phyloP scores from a whole-genome alignment of 2,329 filamentous ascomycete genomes.

The Cercospora sp. region DNA sequence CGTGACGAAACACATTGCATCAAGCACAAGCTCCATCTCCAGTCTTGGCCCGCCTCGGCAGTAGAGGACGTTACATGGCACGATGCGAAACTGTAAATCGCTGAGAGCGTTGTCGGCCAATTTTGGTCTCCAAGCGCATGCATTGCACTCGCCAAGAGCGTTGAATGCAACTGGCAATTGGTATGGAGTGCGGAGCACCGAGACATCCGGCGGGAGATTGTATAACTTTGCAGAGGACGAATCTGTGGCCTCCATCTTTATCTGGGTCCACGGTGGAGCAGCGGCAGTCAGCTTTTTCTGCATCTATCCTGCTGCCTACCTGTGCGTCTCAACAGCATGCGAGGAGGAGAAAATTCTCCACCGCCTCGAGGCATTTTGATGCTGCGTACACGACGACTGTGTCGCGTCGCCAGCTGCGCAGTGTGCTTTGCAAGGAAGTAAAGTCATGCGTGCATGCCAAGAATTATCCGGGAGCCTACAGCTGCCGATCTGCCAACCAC shows the following conservation, averaged over 20 bases:
- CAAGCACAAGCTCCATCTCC: neutral
- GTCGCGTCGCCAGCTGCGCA: neutral
- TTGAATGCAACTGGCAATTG: neutral
- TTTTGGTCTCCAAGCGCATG: neutral
- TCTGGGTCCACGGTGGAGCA: neutral
- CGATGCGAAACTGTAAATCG: neutral
- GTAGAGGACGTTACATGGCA: neutral
- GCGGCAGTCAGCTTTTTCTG: neutral
- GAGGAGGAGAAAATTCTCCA: neutral
- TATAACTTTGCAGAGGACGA: neutral
- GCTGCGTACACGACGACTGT: neutral
- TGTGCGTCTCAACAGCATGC: neutral
- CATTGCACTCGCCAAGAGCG: neutral
- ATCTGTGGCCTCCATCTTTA: neutral
- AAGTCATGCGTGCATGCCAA: neutral
- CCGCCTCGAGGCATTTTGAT: neutral
- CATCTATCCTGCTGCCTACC: neutral
- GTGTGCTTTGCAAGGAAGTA: neutral
- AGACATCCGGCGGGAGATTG: neutral
- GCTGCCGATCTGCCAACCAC: neutral
- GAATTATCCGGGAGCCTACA: neutral
- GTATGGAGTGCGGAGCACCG: neutral
- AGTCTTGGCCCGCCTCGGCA: constrained; percentile 4
- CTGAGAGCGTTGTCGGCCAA: neutral
- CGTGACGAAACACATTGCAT: neutral